A percentile compares a stretch with the other conserved stretches of the same genome.
Conservation (phyloP, 2,329 filamentous ascomycete genomes). For the Stachybotrys chartarum region DNA sequence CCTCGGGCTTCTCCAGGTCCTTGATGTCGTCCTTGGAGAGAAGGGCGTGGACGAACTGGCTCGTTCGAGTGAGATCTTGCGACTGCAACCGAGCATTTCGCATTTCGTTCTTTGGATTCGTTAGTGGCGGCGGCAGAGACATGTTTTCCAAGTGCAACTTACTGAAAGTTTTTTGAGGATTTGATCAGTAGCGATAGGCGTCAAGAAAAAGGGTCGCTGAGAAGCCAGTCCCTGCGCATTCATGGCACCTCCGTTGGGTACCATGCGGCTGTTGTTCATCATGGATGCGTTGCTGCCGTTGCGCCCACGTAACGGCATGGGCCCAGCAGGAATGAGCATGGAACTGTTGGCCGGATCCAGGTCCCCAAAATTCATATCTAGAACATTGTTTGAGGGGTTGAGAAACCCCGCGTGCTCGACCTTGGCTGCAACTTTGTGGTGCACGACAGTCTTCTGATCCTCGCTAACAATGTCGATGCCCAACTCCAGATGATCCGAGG, state of each 20-base stretch:
- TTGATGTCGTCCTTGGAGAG: slow-evolving; percentile 64
- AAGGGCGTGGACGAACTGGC: slow-evolving; percentile 72
- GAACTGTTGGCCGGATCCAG: slow-evolving; percentile 73
- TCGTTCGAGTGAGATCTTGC: slow-evolving; percentile 75
- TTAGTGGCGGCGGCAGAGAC: slow-evolving; percentile 10
- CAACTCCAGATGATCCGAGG: slow-evolving; percentile 85
- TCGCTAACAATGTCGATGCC: slow-evolving; percentile 99
- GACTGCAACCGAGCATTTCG: slow-evolving; percentile 82
- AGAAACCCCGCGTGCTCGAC: slow-evolving; percentile 91
- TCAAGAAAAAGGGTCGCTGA: slow-evolving; percentile 78
- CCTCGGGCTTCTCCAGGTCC: slow-evolving; percentile 46
- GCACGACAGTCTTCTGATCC: slow-evolving; percentile 96
- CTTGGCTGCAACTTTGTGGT: slow-evolving; percentile 95
- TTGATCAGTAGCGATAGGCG: slow-evolving; percentile 86
- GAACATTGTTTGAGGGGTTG: slow-evolving; percentile 63
- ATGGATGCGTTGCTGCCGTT: slow-evolving; percentile 60
- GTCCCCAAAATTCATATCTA: slow-evolving; percentile 90
- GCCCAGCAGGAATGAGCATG: slow-evolving; percentile 63
- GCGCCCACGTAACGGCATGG: slow-evolving; percentile 64
- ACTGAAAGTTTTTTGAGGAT: slow-evolving; percentile 63
- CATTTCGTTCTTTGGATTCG: slow-evolving; percentile 65
- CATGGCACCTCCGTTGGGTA: slow-evolving; percentile 36
- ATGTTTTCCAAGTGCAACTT: slow-evolving; percentile 9
- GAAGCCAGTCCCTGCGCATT: slow-evolving; percentile 55
- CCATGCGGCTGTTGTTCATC: slow-evolving; percentile 54